Base-by-base conservation (phyloP, 2,329 filamentous ascomycete species). In the Penicillium concentricum region DNA sequence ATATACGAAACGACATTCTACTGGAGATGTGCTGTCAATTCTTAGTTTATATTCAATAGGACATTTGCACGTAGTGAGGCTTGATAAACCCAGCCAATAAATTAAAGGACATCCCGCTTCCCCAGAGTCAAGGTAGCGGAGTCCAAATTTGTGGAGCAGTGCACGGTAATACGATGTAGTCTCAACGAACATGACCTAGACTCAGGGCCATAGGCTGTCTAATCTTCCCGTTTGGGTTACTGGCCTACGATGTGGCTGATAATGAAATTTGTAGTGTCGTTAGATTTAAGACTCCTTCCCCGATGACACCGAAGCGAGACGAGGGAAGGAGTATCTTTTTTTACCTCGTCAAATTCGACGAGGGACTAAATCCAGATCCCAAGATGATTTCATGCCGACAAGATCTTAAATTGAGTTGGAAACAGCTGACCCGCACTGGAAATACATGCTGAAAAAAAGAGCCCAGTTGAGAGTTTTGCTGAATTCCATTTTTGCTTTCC, bases 311-410 rank as follows among this genome's bases (percentile, higher is more conserved):
- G 35, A 56, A 58, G 45, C 55, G 32, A 63, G 26, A 50, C 60
- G 45, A 50, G 45, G 42, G 54, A 53, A 28, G 56, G 52, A 53
- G 55, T 49, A 51, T 57, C 48, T 44, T 57, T 35, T 64, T 56
- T 63, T 58, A 61, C 24, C 70, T 82, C 74, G 69, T 74, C 50
- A 76, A 80, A 66, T 80, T 82, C 58, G 80, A 77, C 57, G 65
- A 72, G 35, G 62, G 67, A 39, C 57, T 74, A 51, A 74, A 48
- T 56, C 48, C 44, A 59, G 51, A 54, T 58, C 57, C 56, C 53
- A 57, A 47, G 32, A 57, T 62, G 43, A 59, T 59, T 65, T 65
- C 65, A 72, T 70, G 69, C 67, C 71, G 69, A 72, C 69, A 72
- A 72, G 67, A 70, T 70, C 68, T 72, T 72, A 69, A 71, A 72